phyloP scores from a whole-genome alignment of 495 filamentous ascomycete genomes.

The Beverwykella pulmonaria region DNA sequence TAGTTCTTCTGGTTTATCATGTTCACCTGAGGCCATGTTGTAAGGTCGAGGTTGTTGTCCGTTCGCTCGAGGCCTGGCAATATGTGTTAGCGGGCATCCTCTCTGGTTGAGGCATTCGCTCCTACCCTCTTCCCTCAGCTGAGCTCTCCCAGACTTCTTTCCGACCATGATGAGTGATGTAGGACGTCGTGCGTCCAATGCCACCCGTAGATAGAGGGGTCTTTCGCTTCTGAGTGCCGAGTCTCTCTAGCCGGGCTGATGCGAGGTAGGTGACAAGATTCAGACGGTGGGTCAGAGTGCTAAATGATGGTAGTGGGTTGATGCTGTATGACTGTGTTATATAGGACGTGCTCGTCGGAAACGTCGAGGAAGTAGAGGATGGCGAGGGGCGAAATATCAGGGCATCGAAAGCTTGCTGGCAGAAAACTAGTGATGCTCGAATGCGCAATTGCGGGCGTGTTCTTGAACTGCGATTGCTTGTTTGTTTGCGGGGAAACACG shows the following conservation, averaged over 20 bases:
- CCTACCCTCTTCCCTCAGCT: conserved; percentile 47
- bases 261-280: neutral
- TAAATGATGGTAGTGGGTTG: neutral
- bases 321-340: neutral
- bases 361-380: neutral
- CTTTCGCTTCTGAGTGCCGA: neutral
- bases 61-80: conserved; percentile 82
- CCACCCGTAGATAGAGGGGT: neutral
- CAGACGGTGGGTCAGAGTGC: neutral
- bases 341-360: neutral
- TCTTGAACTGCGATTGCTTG: too few species aligned
- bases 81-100: conserved; percentile 18
- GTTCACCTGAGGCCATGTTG: conserved; percentile 86
- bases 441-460: too few species aligned
- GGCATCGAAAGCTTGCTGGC: too few species aligned
- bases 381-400: neutral
- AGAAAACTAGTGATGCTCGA: too few species aligned
- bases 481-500: too few species aligned
- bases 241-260: neutral
- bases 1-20: conserved; percentile 99
- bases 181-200: neutral
- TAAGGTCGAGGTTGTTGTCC: conserved; percentile 95
- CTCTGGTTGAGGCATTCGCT: neutral
- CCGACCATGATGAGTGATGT: conserved; percentile 44
- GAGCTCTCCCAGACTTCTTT: conserved; percentile 48